These are phyloP conservation scores for Blastobotrys proliferans DNA, from an alignment of 1,139 yeast genomes.

Conservation along the genomic window DNA sequence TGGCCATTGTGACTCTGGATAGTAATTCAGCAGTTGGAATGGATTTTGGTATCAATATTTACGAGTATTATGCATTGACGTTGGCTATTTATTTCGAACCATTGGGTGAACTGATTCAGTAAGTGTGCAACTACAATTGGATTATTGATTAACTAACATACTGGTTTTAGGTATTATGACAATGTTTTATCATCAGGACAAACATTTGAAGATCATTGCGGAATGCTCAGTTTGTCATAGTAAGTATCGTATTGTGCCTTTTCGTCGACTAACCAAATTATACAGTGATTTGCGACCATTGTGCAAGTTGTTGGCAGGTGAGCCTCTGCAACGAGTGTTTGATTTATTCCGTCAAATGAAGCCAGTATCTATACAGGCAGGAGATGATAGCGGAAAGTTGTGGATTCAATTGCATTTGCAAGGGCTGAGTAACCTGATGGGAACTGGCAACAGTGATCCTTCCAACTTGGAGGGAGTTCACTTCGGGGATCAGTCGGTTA, in stretches of 20 bases:
- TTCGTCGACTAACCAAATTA: constrained; percentile 4
- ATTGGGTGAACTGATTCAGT: constrained; percentile 37
- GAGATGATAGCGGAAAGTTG: constrained; percentile 25
- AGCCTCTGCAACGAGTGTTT: constrained; percentile 27
- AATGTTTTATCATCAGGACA: constrained; percentile 30
- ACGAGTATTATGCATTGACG: constrained; percentile 43
- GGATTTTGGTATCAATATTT: constrained; percentile 41
- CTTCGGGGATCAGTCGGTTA: constrained; percentile 20
- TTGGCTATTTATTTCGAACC: constrained; percentile 48
- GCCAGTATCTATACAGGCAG: constrained; percentile 26
- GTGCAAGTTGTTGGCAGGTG: constrained; percentile 32
- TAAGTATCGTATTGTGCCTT: too few relatives aligned
- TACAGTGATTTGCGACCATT: constrained; percentile 30
- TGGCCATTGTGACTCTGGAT: constrained; percentile 43
- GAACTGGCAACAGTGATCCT: constrained; percentile 26
- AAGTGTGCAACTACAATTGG: constrained; percentile 6
- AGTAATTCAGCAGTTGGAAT: constrained; percentile 38
- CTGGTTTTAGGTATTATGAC: constrained; percentile 25
- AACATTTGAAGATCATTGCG: constrained; percentile 29
- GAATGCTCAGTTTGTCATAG: constrained; percentile 29
- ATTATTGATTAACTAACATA: background rate
- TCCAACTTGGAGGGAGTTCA: constrained; percentile 26
- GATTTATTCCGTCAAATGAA: constrained; percentile 26
- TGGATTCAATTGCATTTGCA: constrained; percentile 33
- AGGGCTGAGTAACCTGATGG: constrained; percentile 26